phyloP scores from a whole-genome alignment of 225 moss, liverwort and hornwort genomes.

The Pseudisothecium myosuroides region DNA sequence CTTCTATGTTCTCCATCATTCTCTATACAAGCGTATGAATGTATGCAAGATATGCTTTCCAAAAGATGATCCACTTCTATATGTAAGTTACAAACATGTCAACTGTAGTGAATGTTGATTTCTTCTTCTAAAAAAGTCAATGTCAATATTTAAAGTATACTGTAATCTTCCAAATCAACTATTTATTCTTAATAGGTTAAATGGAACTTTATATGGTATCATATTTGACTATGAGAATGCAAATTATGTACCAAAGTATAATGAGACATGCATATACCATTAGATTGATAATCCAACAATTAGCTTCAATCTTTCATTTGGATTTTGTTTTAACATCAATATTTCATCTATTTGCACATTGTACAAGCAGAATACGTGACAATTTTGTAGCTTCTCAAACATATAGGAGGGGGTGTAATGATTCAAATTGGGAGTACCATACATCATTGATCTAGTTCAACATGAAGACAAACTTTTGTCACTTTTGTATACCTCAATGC shows the following conservation, averaged over 20 bases:
- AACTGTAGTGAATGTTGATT: background rate
- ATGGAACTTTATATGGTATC: accelerated
- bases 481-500: background rate
- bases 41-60: background rate
- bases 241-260: background rate
- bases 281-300: background rate
- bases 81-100: background rate
- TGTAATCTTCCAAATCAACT: background rate
- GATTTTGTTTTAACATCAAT: background rate
- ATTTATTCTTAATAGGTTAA: background rate
- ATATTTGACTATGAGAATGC: background rate
- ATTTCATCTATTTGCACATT: accelerated
- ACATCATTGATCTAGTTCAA: accelerated
- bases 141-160: background rate
- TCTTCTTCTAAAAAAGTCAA: background rate
- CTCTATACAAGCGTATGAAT: accelerated
- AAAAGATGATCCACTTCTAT: background rate
- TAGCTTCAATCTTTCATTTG: background rate
- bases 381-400: background rate
- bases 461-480: background rate
- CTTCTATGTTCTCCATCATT: background rate
- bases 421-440: background rate
- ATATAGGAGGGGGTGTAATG: background rate
- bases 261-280: background rate
- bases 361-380: background rate